Conservation (phyloP, 306 rosid species). For the Vachellia collinsii region DNA sequence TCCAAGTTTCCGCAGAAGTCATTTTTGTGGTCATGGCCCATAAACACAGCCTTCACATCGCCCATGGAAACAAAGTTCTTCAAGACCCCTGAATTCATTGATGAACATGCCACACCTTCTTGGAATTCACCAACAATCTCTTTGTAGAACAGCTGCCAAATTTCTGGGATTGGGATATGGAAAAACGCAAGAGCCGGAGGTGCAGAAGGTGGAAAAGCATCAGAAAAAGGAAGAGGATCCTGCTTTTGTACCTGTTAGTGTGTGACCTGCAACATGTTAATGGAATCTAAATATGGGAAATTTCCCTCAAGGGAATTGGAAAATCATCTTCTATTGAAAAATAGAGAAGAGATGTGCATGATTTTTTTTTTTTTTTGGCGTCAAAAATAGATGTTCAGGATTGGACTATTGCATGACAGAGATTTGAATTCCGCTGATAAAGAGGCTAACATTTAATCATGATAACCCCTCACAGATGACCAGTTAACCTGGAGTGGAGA, state of each 20-base stretch:
- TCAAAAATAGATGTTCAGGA: slow-evolving; percentile 4
- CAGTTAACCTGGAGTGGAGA: neutral
- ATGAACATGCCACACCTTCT: slow-evolving; percentile 82
- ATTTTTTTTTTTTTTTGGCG: neutral
- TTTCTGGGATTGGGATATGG: slow-evolving; percentile 91
- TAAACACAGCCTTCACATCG: slow-evolving; percentile 89
- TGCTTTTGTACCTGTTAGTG: slow-evolving; percentile 69
- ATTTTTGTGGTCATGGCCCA: slow-evolving; percentile 88
- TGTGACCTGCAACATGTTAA: slow-evolving; percentile 75
- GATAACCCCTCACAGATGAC: neutral
- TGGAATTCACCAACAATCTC: slow-evolving; percentile 69
- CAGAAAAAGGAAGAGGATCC: slow-evolving; percentile 36
- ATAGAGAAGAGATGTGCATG: neutral
- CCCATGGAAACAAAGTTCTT: slow-evolving; percentile 66
- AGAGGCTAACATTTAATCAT: slow-evolving; percentile 1
- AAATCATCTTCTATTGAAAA: slow-evolving; percentile 25
- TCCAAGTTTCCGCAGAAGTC: slow-evolving; percentile 88
- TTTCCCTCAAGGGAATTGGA: slow-evolving; percentile 47
- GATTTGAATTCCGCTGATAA: neutral
- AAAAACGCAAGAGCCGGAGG: slow-evolving; percentile 73
- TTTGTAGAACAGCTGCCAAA: slow-evolving; percentile 57
- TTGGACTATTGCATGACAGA: slow-evolving; percentile 25
- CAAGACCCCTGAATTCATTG: slow-evolving; percentile 73
- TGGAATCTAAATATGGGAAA: slow-evolving; percentile 61
- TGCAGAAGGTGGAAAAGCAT: slow-evolving; percentile 31